Evolutionary conservation across 371 early-diverging fungal species (phyloP).

Genomic region (Mortierella sp.): DNA sequence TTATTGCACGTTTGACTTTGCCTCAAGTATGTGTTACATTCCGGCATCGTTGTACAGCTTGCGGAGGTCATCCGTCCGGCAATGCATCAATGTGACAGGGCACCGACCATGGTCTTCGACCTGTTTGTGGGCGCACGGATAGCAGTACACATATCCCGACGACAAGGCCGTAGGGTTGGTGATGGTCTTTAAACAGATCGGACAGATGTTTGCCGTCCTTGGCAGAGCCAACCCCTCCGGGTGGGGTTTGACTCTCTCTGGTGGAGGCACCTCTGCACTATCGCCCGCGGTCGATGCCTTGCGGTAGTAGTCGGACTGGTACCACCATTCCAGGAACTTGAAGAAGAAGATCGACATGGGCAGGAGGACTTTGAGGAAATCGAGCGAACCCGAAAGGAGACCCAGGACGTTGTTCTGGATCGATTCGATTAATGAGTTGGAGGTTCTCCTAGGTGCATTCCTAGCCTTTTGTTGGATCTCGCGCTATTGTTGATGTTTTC

Average conservation of each 20-base stretch:
- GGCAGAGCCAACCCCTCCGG: conserved; percentile 84
- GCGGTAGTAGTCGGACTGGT: conserved; percentile 78
- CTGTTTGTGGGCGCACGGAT: conserved; percentile 81
- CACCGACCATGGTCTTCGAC: conserved; percentile 77
- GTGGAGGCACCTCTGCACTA: conserved; percentile 74
- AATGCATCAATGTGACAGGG: conserved; percentile 77
- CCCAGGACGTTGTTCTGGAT: conserved; percentile 38
- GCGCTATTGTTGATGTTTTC: conserved; percentile 25
- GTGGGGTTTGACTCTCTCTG: conserved; percentile 78
- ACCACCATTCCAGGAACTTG: conserved; percentile 97
- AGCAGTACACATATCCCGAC: conserved; percentile 89
- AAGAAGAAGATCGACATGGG: conserved; percentile 94
- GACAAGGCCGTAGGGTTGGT: conserved; percentile 89
- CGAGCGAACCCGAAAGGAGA: conserved; percentile 62
- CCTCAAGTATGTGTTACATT: conserved; percentile 24
- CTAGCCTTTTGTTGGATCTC: conserved; percentile 49
- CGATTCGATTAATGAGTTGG: conserved; percentile 34
- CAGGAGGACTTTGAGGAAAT: conserved; percentile 79
- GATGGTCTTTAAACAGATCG: conserved; percentile 77
- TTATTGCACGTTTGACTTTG: too few species aligned
- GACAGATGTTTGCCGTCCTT: conserved; percentile 78
- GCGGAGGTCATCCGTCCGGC: conserved; percentile 64
- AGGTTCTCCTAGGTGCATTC: conserved; percentile 13
- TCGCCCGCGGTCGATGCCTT: conserved; percentile 45
- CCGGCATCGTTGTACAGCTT: conserved; percentile 72